phyloP scores from a whole-genome alignment of 805 yeast species.

The Candida xyloterini region DNA sequence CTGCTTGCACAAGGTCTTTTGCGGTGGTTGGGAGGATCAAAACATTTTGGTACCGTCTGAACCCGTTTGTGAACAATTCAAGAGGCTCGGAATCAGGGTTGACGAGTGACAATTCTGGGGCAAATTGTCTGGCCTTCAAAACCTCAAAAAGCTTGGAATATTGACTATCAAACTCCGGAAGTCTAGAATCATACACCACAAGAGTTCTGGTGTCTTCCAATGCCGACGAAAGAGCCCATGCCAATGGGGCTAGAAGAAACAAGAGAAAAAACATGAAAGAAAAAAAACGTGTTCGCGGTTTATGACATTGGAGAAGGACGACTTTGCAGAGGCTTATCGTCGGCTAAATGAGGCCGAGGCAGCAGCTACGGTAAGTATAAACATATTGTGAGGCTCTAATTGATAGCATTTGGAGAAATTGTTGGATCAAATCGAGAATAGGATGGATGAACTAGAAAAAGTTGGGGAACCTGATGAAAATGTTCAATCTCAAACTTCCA shows the following conservation, averaged over 20 bases:
- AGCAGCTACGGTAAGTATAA: conserved; percentile 47
- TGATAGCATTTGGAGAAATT: conserved; percentile 51
- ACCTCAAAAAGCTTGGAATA: conserved; percentile 25
- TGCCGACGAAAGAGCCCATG: conserved; percentile 18
- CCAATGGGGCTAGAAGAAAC: conserved; percentile 12
- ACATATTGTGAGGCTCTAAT: conserved; percentile 1
- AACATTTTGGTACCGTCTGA: conserved; percentile 50
- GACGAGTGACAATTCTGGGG: conserved; percentile 26
- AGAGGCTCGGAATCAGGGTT: conserved; percentile 13
- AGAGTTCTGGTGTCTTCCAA: conserved; percentile 21
- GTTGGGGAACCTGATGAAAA: neutral
- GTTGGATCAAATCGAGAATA: conserved; percentile 62
- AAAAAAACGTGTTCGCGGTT: conserved; percentile 18
- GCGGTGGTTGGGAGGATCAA: conserved; percentile 58
- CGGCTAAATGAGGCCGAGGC: conserved; percentile 66
- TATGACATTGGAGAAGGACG: conserved; percentile 21
- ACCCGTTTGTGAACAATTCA: conserved; percentile 40
- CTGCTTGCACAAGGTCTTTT: conserved; percentile 42
- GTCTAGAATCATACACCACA: conserved; percentile 23
- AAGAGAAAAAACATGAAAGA: conserved; percentile 15
- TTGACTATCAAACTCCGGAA: conserved; percentile 16
- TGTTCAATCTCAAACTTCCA: neutral
- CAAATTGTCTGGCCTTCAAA: conserved; percentile 16
- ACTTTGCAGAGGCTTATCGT: conserved; percentile 55
- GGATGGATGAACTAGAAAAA: conserved; percentile 42